Evolutionary conservation across 2,329 filamentous ascomycete genomes (phyloP).

Genomic region (Aspergillus puulaauensis): DNA sequence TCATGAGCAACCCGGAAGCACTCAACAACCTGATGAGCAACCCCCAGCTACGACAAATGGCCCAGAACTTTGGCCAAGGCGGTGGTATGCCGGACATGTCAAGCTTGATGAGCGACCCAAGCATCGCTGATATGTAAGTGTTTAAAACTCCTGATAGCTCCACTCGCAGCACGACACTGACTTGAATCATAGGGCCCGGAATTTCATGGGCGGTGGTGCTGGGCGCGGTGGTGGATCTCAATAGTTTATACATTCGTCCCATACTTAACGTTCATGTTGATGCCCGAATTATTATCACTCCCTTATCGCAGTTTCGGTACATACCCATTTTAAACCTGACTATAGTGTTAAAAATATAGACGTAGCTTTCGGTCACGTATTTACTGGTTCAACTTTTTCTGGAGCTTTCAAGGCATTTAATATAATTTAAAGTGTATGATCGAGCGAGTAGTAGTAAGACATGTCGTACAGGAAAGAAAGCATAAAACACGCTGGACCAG

Average conservation of each 20-base stretch:
- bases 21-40: constrained; percentile 94
- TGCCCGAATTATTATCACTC: background rate
- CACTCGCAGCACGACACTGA: constrained; percentile 7
- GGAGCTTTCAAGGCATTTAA: background rate
- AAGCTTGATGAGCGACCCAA: constrained; percentile 86
- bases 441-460: background rate
- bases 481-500: constrained; percentile 15
- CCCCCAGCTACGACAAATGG: constrained; percentile 84
- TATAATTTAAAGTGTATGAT: background rate
- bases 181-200: constrained; percentile 55
- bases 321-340: background rate
- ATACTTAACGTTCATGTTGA: constrained; percentile 1
- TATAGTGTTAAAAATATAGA: constrained; percentile 11
- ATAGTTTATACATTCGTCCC: background rate
- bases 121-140: constrained; percentile 87
- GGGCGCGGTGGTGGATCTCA: constrained; percentile 35
- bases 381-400: background rate
- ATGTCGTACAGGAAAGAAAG: background rate
- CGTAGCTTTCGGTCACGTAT: background rate
- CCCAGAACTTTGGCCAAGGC: constrained; percentile 68
- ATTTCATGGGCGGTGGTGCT: constrained; percentile 61
- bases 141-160: background rate
- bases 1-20: constrained; percentile 95
- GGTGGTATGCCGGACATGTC: constrained; percentile 88
- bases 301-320: background rate